Evolutionary conservation across 768 basidiomycete genomes (phyloP).

Genomic region (Macrolepiota albuminosa): DNA sequence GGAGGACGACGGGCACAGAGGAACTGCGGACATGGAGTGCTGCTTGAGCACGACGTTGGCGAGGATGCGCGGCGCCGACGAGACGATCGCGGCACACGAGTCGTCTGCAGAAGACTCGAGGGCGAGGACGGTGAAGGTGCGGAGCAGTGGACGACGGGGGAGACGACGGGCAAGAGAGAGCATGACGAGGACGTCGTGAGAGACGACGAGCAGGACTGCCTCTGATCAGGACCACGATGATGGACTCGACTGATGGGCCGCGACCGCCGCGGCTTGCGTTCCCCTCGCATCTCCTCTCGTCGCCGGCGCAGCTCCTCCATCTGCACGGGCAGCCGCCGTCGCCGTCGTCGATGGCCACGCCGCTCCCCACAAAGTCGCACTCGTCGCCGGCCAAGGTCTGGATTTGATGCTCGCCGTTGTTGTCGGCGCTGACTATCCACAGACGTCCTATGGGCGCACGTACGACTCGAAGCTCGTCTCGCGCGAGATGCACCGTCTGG

Average conservation of each 20-base stretch:
- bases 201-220: neutral
- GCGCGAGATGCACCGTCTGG: slow-evolving; percentile 82
- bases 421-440: neutral
- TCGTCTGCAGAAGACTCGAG: slow-evolving; percentile 93
- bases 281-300: neutral
- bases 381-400: slow-evolving; percentile 49
- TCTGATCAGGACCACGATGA: neutral
- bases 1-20: slow-evolving; percentile 1
- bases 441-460: slow-evolving; percentile 62
- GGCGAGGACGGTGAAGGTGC: slow-evolving; percentile 59
- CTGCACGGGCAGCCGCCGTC: slow-evolving; percentile 17
- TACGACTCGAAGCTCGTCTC: slow-evolving; percentile 79
- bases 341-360: slow-evolving; percentile 29
- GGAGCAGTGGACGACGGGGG: slow-evolving; percentile 10
- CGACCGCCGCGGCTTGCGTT: neutral
- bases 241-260: neutral
- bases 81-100: slow-evolving; percentile 85
- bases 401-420: neutral
- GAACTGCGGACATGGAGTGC: slow-evolving; percentile 46
- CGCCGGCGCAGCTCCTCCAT: neutral
- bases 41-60: slow-evolving; percentile 89
- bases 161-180: neutral
- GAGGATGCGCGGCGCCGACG: slow-evolving; percentile 61
- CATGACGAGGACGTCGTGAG: neutral
- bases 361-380: slow-evolving; percentile 34